Conservation (phyloP, 257 asterid genomes). For the Pogostemon cablin region DNA sequence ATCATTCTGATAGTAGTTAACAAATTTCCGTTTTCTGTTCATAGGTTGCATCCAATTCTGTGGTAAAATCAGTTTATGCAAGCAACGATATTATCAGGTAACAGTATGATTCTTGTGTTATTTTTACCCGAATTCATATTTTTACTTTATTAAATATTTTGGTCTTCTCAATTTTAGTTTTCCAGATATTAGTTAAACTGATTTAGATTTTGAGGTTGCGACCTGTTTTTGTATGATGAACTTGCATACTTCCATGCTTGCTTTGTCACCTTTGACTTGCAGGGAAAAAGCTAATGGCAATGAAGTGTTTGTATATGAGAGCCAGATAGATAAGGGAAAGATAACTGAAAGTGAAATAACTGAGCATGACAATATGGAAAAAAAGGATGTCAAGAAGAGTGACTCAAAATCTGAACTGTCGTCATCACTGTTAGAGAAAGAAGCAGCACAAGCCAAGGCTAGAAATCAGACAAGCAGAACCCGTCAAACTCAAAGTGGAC, state of each 20-base stretch:
- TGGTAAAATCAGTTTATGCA: constrained; percentile 40
- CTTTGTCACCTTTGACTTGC: constrained; percentile 33
- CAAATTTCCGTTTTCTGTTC: constrained; percentile 25
- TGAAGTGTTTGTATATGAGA: constrained; percentile 43
- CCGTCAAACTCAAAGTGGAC: constrained; percentile 94
- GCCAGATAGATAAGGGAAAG: constrained; percentile 47
- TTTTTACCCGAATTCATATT: constrained; percentile 1
- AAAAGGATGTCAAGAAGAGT: constrained; percentile 42
- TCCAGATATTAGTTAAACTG: constrained; percentile 6
- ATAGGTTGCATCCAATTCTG: constrained; percentile 50
- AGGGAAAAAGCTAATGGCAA: constrained; percentile 55
- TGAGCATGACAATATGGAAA: constrained; percentile 51
- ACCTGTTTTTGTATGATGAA: constrained; percentile 22
- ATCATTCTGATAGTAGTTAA: constrained; percentile 27
- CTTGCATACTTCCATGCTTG: constrained; percentile 17
- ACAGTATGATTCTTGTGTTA: constrained; percentile 8
- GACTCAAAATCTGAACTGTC: constrained; percentile 55
- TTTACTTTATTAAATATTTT: constrained; percentile 17
- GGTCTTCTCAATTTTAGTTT: constrained; percentile 23
- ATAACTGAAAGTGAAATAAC: constrained; percentile 40
- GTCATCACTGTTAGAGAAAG: constrained; percentile 59
- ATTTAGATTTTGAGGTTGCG: constrained; percentile 1
- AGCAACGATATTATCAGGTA: constrained; percentile 46
- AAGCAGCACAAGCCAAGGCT: constrained; percentile 49
- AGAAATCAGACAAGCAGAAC: constrained; percentile 56